These are phyloP conservation scores for Schrenkiella parvula DNA, from an alignment of 345 rosid genomes.

Conservation along the genomic window DNA sequence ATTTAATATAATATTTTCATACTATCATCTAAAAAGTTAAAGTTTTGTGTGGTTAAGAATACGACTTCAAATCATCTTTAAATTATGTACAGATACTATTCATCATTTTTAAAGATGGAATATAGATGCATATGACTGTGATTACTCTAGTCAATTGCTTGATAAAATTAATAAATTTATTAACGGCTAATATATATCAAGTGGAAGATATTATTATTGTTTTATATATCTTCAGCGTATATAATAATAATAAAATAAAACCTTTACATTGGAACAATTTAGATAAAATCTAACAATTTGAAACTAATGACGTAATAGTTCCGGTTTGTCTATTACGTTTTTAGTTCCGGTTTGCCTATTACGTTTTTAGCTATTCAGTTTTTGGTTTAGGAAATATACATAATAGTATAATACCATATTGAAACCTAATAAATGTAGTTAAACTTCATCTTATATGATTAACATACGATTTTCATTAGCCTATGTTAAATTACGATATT, in stretches of 20 bases:
- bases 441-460: background rate
- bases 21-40: background rate
- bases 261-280: background rate
- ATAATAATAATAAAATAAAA: no score
- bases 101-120: background rate
- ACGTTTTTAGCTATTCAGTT: background rate
- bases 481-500: background rate
- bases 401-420: background rate
- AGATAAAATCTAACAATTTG: background rate
- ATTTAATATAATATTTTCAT: background rate
- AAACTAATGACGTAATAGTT: no score
- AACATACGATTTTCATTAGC: background rate
- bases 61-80: background rate
- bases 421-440: background rate
- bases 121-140: constrained; percentile 14
- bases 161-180: background rate
- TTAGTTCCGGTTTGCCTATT: background rate
- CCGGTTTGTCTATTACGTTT: background rate
- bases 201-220: background rate
- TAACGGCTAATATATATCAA: background rate
- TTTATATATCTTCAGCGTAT: background rate
- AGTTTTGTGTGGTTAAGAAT: background rate
- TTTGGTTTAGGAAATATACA: background rate
- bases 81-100: background rate
- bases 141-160: background rate